A percentile compares a stretch with the other conserved stretches of the same genome.
Conservation (phyloP, 768 basidiomycete genomes). For the Mycena pura region DNA sequence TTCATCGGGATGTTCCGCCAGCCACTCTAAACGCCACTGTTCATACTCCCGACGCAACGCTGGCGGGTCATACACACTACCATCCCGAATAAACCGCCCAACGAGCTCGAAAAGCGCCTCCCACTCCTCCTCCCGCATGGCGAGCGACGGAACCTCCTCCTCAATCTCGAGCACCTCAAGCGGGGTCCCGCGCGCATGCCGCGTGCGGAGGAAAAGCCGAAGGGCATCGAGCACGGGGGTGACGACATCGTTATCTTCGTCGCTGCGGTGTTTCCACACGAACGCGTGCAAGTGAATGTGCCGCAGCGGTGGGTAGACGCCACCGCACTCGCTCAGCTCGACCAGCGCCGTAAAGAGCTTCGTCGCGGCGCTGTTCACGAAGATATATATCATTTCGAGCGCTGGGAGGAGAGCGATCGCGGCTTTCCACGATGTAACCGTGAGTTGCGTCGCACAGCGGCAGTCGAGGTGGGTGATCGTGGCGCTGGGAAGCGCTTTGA, state of each 20-base stretch:
- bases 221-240: background rate
- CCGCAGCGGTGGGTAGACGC: background rate
- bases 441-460: background rate
- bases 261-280: background rate
- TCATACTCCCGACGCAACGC: background rate
- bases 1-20: too few species aligned
- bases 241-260: background rate
- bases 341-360: background rate
- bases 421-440: background rate
- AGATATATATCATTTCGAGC: background rate
- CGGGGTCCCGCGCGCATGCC: background rate
- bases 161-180: background rate
- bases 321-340: background rate
- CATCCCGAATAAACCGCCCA: background rate
- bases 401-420: background rate
- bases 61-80: background rate
- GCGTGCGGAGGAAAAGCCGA: background rate
- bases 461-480: constrained; percentile 4
- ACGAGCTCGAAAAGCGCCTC: background rate
- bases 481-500: background rate
- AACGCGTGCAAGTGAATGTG: background rate
- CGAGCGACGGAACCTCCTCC: background rate
- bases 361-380: background rate
- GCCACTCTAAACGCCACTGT: too few species aligned
- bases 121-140: background rate